Evolutionary conservation across 176 grass and related monocot genomes (phyloP).

Genomic region (Aechmea fasciata): DNA sequence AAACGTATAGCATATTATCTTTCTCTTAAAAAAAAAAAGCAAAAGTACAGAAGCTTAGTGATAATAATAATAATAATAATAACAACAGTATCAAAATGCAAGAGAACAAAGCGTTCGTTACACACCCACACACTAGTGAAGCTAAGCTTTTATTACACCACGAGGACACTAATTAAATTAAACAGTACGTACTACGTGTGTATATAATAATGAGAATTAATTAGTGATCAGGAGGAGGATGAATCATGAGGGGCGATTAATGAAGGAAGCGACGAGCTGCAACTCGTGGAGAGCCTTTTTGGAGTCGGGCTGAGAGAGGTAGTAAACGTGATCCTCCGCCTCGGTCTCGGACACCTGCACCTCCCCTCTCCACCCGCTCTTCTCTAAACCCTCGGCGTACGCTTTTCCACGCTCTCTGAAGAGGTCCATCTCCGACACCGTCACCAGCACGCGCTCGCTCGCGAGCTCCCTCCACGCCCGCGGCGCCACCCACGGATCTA

Average conservation of each 20-base stretch:
- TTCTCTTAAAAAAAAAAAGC: too few species aligned
- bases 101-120: too few species aligned
- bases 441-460: conserved; percentile 41
- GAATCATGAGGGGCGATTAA: conserved; percentile 7
- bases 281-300: conserved; percentile 32
- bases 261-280: conserved; percentile 20
- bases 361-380: conserved; percentile 39
- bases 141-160: too few species aligned
- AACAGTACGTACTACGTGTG: too few species aligned
- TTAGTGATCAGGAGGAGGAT: too few species aligned
- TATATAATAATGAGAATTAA: too few species aligned
- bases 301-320: conserved; percentile 27
- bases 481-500: conserved; percentile 33
- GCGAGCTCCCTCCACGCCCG: conserved; percentile 19
- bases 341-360: conserved; percentile 28
- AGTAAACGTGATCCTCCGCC: conserved; percentile 37
- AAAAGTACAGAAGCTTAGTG: too few species aligned
- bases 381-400: conserved; percentile 34
- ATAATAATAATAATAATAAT: too few species aligned
- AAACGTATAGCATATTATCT: too few species aligned
- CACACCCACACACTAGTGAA: too few species aligned
- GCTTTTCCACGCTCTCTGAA: conserved; percentile 23
- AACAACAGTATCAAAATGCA: too few species aligned
- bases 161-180: too few species aligned
- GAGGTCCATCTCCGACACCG: conserved; percentile 17